These are phyloP conservation scores for Immersiporthe knoxdaviesiana DNA, from an alignment of 2,329 filamentous ascomycete species.

Conservation along the genomic window DNA sequence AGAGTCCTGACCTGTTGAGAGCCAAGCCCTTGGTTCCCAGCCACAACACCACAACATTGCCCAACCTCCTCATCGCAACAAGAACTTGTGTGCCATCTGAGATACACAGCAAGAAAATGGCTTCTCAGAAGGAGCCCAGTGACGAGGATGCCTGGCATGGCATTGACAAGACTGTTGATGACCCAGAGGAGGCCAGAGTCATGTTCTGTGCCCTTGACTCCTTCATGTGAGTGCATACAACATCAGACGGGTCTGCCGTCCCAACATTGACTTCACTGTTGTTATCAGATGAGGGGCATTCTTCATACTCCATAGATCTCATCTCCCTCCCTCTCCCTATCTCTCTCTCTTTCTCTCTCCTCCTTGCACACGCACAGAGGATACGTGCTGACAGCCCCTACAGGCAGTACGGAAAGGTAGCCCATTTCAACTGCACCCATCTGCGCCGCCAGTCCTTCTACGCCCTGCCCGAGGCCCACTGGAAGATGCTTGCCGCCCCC, in stretches of 20 bases:
- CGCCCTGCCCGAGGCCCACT: slow-evolving; percentile 80
- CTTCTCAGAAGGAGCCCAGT: slow-evolving; percentile 29
- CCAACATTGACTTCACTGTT: background rate
- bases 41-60: background rate
- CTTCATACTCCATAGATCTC: background rate
- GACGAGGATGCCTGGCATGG: slow-evolving; percentile 57
- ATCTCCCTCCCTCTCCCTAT: background rate
- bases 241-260: background rate
- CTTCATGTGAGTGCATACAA: slow-evolving; percentile 69
- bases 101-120: slow-evolving; percentile 3
- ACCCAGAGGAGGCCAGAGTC: slow-evolving; percentile 80
- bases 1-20: background rate
- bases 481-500: slow-evolving; percentile 81
- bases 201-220: slow-evolving; percentile 85
- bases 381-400: slow-evolving; percentile 24
- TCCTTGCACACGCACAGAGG: too few relatives aligned
- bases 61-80: background rate
- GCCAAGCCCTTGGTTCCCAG: background rate
- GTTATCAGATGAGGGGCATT: background rate
- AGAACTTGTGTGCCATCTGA: background rate
- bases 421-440: slow-evolving; percentile 91
- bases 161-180: slow-evolving; percentile 67
- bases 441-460: slow-evolving; percentile 91
- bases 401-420: slow-evolving; percentile 82
- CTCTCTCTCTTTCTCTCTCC: background rate